phyloP scores from a whole-genome alignment of 2,329 filamentous ascomycete species.

The Trichoderma oligosporum region DNA sequence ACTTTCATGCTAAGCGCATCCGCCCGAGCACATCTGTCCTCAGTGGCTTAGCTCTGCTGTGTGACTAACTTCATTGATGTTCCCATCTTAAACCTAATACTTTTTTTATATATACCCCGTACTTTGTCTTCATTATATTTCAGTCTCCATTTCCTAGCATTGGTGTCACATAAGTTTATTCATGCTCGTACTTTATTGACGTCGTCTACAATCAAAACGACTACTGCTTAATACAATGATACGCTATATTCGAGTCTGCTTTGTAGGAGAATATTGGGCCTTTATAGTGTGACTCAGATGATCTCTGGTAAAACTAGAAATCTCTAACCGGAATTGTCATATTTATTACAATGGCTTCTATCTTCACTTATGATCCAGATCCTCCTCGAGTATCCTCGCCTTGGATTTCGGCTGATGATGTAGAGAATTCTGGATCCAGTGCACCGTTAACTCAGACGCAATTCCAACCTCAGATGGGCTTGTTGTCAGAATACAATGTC shows the following conservation, averaged over 20 bases:
- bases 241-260: neutral
- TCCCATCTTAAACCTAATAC: no score
- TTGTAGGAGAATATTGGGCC: neutral
- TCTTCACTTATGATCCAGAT: slow-evolving; percentile 92
- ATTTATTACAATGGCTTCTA: slow-evolving; percentile 69
- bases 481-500: slow-evolving; percentile 60
- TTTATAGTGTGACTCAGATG: neutral
- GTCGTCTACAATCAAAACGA: neutral
- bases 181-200: neutral
- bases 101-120: neutral
- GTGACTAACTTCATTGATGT: neutral
- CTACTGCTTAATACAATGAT: slow-evolving; percentile 16
- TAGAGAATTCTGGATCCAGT: slow-evolving; percentile 35
- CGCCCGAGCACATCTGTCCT: neutral
- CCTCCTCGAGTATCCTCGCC: slow-evolving; percentile 85
- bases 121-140: neutral
- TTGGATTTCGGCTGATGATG: slow-evolving; percentile 64
- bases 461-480: slow-evolving; percentile 30
- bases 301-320: neutral
- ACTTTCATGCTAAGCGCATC: neutral
- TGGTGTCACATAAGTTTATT: neutral
- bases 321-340: neutral
- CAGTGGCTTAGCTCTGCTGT: slow-evolving; percentile 4
- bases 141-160: neutral
- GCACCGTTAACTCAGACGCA: slow-evolving; percentile 22